Percentiles rank a stretch among this genome's conserved stretches.
Evolutionary conservation across 179 eudicot species (phyloP).

Genomic region (Beta macrorhiza): DNA sequence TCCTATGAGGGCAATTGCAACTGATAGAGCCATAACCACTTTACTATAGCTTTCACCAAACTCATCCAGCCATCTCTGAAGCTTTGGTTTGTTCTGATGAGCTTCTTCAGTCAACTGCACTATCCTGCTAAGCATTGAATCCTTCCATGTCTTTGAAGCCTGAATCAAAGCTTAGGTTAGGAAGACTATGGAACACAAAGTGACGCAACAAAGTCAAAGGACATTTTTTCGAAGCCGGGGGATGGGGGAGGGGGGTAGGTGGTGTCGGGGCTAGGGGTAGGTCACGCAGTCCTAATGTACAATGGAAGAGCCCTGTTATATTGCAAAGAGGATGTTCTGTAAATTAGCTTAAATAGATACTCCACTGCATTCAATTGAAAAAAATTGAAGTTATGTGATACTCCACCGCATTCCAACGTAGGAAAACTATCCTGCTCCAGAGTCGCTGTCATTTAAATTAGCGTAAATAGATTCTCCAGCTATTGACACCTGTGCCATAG

Average conservation of each 20-base stretch:
- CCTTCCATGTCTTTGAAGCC: slow-evolving; percentile 92
- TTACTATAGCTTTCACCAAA: slow-evolving; percentile 91
- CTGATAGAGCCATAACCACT: slow-evolving; percentile 76
- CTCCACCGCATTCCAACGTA: too few species aligned
- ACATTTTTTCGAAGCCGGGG: neutral
- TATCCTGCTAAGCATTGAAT: slow-evolving; percentile 86
- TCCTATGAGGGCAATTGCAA: slow-evolving; percentile 80
- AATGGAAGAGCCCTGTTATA: neutral
- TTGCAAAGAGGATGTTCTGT: neutral
- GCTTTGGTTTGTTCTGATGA: slow-evolving; percentile 83
- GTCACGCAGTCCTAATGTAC: neutral
- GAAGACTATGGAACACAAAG: slow-evolving; percentile 6
- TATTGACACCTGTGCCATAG: too few species aligned
- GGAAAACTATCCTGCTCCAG: neutral
- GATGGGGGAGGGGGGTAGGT: too few species aligned
- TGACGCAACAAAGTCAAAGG: neutral
- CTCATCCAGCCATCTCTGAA: slow-evolving; percentile 95
- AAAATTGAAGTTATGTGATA: too few species aligned
- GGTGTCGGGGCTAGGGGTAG: neutral
- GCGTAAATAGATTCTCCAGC: neutral
- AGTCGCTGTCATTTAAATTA: neutral
- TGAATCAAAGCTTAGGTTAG: slow-evolving; percentile 33
- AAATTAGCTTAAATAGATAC: neutral
- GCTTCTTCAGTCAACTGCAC: slow-evolving; percentile 96
- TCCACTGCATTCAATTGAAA: too few species aligned